Evolutionary conservation across 2,329 filamentous ascomycete species (phyloP).

Genomic region (Thelonectria discophora): DNA sequence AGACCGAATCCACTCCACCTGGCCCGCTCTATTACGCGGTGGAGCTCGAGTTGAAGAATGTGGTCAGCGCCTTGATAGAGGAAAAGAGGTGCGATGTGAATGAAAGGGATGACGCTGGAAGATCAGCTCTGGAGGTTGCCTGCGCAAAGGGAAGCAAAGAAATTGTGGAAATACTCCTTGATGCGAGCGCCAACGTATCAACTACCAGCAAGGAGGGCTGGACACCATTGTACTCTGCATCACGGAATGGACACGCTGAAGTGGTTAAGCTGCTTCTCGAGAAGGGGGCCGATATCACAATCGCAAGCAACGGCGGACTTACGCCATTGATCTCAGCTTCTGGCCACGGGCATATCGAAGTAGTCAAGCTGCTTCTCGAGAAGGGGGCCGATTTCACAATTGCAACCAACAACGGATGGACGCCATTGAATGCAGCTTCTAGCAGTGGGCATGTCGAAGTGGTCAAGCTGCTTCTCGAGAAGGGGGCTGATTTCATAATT

Average conservation of each 20-base stretch:
- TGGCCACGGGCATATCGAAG: background rate
- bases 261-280: too few relatives aligned
- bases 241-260: too few relatives aligned
- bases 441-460: too few relatives aligned
- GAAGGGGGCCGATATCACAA: background rate
- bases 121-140: background rate
- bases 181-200: too few relatives aligned
- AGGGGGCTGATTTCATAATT: background rate
- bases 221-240: too few relatives aligned
- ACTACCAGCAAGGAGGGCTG: too few relatives aligned
- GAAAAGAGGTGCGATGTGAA: background rate
- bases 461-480: background rate
- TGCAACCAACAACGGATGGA: background rate
- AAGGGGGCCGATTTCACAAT: background rate
- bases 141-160: background rate
- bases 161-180: too few relatives aligned
- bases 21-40: background rate
- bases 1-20: background rate
- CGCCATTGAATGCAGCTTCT: background rate
- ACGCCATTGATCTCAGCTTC: background rate
- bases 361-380: background rate
- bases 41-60: background rate
- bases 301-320: background rate
- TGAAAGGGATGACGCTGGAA: too few relatives aligned
- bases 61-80: background rate